Conservation (phyloP, 208 protist genomes). For the Trichomonas vaginalis region DNA sequence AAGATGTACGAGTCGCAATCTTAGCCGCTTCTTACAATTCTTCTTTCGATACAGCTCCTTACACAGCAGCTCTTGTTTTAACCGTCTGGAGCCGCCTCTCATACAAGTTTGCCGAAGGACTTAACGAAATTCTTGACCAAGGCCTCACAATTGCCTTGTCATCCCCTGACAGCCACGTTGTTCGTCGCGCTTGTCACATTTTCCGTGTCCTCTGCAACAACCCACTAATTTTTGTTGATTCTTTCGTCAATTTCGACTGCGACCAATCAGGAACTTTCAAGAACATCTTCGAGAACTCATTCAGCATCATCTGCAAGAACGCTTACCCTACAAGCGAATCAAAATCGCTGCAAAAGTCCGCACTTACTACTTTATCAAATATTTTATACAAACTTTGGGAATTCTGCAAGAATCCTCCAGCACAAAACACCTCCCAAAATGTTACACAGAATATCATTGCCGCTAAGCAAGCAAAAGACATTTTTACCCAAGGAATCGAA, state of each 20-base stretch:
- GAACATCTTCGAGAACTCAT: not conserved
- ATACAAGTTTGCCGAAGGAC: not conserved
- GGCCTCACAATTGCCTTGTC: not conserved
- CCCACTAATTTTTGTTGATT: not conserved
- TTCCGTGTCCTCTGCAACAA: not conserved
- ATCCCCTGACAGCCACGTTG: not conserved
- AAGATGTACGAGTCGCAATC: not conserved
- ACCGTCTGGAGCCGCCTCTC: not conserved
- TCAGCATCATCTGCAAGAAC: not conserved
- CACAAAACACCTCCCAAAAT: not conserved
- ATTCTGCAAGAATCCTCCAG: not conserved
- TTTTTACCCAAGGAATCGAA: not conserved
- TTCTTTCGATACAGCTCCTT: not conserved
- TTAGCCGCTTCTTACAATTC: not conserved
- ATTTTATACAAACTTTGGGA: not conserved
- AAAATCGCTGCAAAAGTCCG: not conserved
- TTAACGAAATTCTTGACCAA: not conserved
- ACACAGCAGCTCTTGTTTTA: not conserved
- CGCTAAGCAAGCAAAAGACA: not conserved
- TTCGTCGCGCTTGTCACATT: not conserved
- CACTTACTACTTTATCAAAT: not conserved
- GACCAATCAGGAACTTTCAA: not conserved
- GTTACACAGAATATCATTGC: not conserved
- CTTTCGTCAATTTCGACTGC: slow-evolving; percentile 1
- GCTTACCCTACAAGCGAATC: not conserved